Evolutionary conservation across 1,284 basidiomycete species (phyloP), one percentile per base, ranked within the genome.

Genomic region (Austroboletus novae-zelandiae): DNA sequence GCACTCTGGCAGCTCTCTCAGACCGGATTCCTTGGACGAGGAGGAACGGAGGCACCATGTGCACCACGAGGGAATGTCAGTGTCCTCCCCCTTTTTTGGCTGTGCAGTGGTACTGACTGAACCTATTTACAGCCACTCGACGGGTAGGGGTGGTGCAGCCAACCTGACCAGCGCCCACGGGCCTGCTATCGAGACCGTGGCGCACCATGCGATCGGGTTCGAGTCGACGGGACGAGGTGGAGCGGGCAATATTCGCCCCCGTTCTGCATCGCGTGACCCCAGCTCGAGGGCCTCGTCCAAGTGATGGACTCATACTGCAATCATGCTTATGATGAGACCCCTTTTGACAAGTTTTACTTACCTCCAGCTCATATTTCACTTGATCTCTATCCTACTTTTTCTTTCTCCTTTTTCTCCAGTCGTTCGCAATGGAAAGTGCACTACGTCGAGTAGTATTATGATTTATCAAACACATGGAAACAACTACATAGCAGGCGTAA

Each of bases 201-300:
- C 50, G 7, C 68, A 68, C 37, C 65, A 61, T 49, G 53, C 58
- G 10, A 52, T 55, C 9, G 66, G 66, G 1, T 66, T 64, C 39
- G 73, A 74, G 52, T 79, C 79, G 17, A 74, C 76, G 13, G 88
- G 87, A 4, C 80, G 88, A 18, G 88, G 89, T n/a, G 89, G 88
- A 9, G 78, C 71, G 6, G 89, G 89, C 11, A 91, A 91, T 62
- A 81, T 89, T 49, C 79, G 78, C 35, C 72, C 76, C 13, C 70
- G 70, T 35, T 75, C 74, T 15, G 59, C 40, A 4, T 74, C 75
- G n/a, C 71, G 72, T 17, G 70, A 73, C 31, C 65, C 68, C 10
- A 50, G 47, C 4, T 44, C 36, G 41, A 61, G 66, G 40, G 56
- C 59, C 11, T 7, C 17, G 9, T 67, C 67, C 9, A 67, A 66